These are phyloP conservation scores for Fusarium circinatum DNA, from an alignment of 2,329 filamentous ascomycete species.

Conservation along the genomic window DNA sequence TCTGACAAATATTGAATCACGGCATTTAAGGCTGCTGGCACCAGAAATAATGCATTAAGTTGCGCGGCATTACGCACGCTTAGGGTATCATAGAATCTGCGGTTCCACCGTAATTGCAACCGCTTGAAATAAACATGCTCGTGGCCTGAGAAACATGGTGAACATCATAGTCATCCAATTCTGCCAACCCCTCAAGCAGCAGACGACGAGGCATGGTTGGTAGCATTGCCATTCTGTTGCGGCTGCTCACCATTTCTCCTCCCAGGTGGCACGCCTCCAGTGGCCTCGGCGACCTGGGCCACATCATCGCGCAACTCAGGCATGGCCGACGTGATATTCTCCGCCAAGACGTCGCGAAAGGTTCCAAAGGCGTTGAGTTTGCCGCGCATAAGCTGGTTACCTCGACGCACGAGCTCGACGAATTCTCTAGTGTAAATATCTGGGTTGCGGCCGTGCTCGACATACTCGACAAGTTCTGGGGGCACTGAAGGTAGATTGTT, in stretches of 20 bases:
- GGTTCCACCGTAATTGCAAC: background rate
- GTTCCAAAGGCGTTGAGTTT: conserved; percentile 69
- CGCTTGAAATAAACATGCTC: conserved; percentile 8
- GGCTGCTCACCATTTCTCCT: conserved; percentile 18
- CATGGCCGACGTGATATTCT: conserved; percentile 66
- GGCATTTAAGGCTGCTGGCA: background rate
- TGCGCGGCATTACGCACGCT: background rate
- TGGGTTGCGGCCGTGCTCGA: conserved; percentile 76
- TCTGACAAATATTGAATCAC: background rate
- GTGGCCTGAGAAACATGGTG: conserved; percentile 9
- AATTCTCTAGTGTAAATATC: conserved; percentile 81
- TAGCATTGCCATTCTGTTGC: conserved; percentile 24
- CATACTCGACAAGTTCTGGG: conserved; percentile 73
- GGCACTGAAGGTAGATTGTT: conserved; percentile 63
- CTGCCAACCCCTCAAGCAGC: background rate
- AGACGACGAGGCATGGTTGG: conserved; percentile 12
- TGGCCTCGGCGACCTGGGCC: conserved; percentile 59
- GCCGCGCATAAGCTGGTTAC: conserved; percentile 74
- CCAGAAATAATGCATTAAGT: background rate
- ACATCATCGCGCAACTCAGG: conserved; percentile 68
- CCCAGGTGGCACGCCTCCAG: conserved; percentile 47
- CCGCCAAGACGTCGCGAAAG: conserved; percentile 71
- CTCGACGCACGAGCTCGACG: conserved; percentile 72
- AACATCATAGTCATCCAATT: background rate
- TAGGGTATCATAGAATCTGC: conserved; percentile 9